A percentile compares a stretch with the other conserved stretches of the same genome.
Conservation (phyloP, 116 monocot genomes). For the Trichopus zeylanicus region DNA sequence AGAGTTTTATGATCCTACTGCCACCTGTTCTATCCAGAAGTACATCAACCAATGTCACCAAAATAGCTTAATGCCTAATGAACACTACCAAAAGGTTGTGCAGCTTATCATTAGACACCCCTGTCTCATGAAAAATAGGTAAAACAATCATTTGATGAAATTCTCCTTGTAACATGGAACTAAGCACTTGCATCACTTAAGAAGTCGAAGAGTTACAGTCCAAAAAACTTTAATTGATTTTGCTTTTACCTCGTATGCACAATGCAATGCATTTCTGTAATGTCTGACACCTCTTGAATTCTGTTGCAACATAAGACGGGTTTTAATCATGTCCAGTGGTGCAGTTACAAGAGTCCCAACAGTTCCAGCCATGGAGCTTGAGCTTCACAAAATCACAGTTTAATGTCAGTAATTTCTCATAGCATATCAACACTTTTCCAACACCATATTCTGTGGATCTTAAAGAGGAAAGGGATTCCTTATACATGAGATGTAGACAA, state of each 20-base stretch:
- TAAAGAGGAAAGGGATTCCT: constrained; percentile 6
- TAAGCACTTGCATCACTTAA: too few relatives aligned
- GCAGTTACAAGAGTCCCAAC: constrained; percentile 81
- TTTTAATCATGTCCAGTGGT: constrained; percentile 92
- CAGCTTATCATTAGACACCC: too few relatives aligned
- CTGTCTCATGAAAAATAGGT: too few relatives aligned
- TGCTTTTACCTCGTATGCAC: constrained; percentile 79
- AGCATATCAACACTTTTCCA: not conserved
- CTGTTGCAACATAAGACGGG: constrained; percentile 84
- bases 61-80: too few relatives aligned
- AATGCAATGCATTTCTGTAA: constrained; percentile 78
- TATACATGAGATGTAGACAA: constrained; percentile 91
- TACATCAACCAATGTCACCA: too few relatives aligned
- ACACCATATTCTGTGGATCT: not conserved
- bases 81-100: too few relatives aligned
- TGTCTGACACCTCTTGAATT: constrained; percentile 22
- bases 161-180: too few relatives aligned
- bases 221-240: not conserved
- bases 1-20: too few relatives aligned
- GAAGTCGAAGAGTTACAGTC: not conserved
- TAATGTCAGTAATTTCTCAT: constrained; percentile 4
- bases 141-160: too few relatives aligned
- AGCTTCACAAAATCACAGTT: constrained; percentile 35
- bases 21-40: too few relatives aligned
- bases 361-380: constrained; percentile 78